Base-by-base conservation (phyloP, 163 green algal genomes). In the Coccomyxa subellipsoidea region DNA sequence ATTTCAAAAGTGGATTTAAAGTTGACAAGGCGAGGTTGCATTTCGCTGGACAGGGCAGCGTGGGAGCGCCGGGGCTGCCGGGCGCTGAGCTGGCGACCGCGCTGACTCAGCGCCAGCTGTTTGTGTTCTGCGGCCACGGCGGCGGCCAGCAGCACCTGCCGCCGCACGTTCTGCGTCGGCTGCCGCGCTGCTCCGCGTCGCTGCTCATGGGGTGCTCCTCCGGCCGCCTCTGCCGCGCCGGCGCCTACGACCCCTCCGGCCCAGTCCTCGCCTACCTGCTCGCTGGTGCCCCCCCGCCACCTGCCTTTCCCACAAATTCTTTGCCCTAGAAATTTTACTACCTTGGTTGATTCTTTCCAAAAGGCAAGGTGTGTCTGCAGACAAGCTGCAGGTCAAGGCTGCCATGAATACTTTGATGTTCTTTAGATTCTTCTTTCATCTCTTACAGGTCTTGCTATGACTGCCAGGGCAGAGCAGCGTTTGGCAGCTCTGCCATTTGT, bases 201-300 rank as follows among this genome's bases (percentile, higher is more conserved):
- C 83, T 99, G 83, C 88, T 98, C 29, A 98, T 99, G 93, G 96
- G 96, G 71, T 99, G 96, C 91, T 97, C 92, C 87, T 98, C 93
- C 76, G 96, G 93, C 27, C 85, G 92, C 78, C 87, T 99, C 73
- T 77, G 78, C 10, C 69, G 38, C 34, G 79, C 82, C 4, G 90
- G 94, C 7, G 4, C 32, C 37, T 98, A 96, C 81, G 94, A 96
- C 54, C 83, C 93, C 0, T 39, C 76, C 5, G 95, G 95, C 10
- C 82, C 90, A 0, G 86, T 95, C 27, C 89, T 96, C 54, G 84
- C 86, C 0, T 98, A 98, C 90, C 83, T 97, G 15, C 71, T 94
- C 15, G 95, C 93, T 87, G 93, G 93, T 95, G 83, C 31, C 85
- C 18, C 5, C 15, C 38, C 32, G 27, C 47, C 21, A 2, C 15